A percentile compares a stretch with the other conserved stretches of the same genome.
Evolutionary conservation across 1,284 basidiomycete genomes (phyloP).

Genomic region (Cutaneotrichosporon mucoides): DNA sequence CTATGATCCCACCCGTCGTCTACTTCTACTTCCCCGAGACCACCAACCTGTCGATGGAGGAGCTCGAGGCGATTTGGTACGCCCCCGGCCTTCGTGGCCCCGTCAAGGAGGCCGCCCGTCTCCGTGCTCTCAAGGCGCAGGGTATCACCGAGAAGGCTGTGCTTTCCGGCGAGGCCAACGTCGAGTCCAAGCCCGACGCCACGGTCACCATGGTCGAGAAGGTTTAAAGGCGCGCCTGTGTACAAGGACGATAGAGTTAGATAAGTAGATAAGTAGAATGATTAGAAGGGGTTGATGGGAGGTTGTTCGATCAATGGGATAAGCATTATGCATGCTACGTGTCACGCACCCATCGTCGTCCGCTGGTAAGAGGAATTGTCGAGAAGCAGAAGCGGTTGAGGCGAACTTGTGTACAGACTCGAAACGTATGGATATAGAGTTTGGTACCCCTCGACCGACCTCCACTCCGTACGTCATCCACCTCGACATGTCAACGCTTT

Average conservation of each 20-base stretch:
- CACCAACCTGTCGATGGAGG: constrained; percentile 30
- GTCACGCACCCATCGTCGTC: no score
- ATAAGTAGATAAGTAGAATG: no score
- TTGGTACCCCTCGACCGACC: no score
- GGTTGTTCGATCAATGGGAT: no score
- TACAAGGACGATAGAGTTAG: neutral
- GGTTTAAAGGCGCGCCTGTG: neutral
- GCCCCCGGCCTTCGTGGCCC: constrained; percentile 2
- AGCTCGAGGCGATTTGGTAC: constrained; percentile 24
- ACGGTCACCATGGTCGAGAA: neutral
- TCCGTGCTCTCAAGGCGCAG: constrained; percentile 7
- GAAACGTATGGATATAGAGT: no score
- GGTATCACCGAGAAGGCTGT: neutral
- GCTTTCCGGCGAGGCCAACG: neutral
- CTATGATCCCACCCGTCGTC: constrained; percentile 25
- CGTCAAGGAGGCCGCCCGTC: constrained; percentile 12
- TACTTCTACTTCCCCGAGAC: constrained; percentile 38
- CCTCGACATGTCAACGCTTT: no score
- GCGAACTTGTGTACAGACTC: no score
- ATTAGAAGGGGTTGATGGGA: no score
- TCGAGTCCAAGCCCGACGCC: neutral
- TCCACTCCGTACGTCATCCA: no score
- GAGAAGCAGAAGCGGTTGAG: no score
- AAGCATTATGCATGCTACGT: no score
- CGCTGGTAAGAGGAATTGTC: no score